phyloP scores from a whole-genome alignment of 768 basidiomycete species.

The Rhodosporidiobolus odoratus region DNA sequence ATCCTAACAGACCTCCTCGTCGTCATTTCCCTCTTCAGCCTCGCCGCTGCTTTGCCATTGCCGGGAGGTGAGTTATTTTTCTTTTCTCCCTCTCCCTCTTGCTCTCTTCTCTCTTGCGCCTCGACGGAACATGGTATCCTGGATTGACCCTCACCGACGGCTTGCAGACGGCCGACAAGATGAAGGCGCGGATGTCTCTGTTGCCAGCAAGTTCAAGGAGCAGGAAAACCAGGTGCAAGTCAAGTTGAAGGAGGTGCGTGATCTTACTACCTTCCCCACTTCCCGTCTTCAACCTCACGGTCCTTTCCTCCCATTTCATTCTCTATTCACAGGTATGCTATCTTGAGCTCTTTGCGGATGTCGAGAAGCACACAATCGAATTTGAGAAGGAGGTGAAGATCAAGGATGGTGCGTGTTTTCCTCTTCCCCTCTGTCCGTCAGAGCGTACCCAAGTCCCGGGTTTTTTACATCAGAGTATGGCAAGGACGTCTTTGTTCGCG shows the following conservation, averaged over 20 bases:
- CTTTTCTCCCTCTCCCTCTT: no score
- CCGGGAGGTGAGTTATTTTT: no score
- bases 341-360: not conserved
- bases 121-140: no score
- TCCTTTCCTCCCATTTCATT: not conserved
- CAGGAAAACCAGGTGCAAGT: not conserved
- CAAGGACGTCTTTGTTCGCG: constrained; percentile 1
- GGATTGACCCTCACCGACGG: no score
- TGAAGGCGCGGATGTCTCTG: no score
- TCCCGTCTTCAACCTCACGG: not conserved
- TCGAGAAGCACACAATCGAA: not conserved
- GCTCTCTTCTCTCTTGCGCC: no score
- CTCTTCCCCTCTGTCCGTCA: not conserved
- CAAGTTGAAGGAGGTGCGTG: constrained; percentile 6
- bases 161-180: no score
- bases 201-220: not conserved
- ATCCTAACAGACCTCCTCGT: no score
- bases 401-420: not conserved
- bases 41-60: not conserved
- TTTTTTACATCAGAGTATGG: not conserved
- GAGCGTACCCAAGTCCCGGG: no score
- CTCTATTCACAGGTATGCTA: not conserved
- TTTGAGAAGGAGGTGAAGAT: not conserved
- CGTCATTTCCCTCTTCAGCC: no score
- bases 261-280: not conserved